Evolutionary conservation across 148 eudicot genomes (phyloP).

Genomic region (Polygonum aviculare): DNA sequence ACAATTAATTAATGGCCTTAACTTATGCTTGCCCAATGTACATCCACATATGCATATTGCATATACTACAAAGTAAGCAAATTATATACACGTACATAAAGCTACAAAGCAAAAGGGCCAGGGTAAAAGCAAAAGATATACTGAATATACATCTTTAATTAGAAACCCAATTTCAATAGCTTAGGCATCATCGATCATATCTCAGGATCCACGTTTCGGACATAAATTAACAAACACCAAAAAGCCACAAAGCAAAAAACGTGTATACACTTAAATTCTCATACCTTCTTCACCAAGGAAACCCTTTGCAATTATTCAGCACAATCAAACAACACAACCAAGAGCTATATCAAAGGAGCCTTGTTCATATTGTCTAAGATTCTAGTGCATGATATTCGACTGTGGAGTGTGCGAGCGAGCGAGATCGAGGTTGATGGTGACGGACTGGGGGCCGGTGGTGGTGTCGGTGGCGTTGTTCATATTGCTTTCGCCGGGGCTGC

Average conservation of each 20-base stretch:
- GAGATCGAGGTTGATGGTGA: constrained; percentile 11
- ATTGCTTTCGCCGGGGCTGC: constrained; percentile 59
- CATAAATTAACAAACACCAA: background rate
- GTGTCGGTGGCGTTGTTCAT: constrained; percentile 66
- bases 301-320: background rate
- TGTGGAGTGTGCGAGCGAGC: background rate
- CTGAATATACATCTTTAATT: background rate
- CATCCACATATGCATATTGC: too few relatives aligned
- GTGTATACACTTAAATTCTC: background rate
- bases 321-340: background rate
- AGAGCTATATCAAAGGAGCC: background rate
- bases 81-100: background rate
- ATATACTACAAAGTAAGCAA: background rate
- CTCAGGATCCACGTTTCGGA: background rate
- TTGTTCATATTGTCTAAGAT: too few relatives aligned
- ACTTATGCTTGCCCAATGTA: too few relatives aligned
- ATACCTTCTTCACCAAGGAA: background rate
- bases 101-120: background rate
- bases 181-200: background rate
- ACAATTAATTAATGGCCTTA: too few relatives aligned
- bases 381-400: too few relatives aligned
- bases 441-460: constrained; percentile 78
- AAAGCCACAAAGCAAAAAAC: background rate
- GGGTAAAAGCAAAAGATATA: background rate
- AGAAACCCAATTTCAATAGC: background rate